A percentile compares a stretch with the other conserved stretches of the same genome.
These are phyloP conservation scores for Cunninghamia lanceolata DNA, from an alignment of 75 land plant genomes.

Conservation along the genomic window DNA sequence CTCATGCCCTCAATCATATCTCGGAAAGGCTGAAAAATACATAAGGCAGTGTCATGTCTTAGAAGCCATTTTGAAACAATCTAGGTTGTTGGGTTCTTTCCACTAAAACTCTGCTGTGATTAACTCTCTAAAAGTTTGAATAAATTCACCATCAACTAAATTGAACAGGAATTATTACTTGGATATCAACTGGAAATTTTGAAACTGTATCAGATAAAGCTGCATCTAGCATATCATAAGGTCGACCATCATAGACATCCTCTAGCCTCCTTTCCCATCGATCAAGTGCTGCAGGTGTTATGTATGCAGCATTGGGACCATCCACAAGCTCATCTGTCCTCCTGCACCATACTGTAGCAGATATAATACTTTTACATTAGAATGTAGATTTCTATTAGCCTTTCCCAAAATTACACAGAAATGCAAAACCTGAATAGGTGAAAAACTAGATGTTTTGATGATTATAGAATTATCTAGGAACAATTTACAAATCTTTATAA, in stretches of 20 bases:
- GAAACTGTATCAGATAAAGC: slow-evolving; percentile 75
- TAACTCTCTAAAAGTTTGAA: neutral
- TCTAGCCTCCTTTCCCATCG: slow-evolving; percentile 79
- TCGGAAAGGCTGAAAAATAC: slow-evolving; percentile 64
- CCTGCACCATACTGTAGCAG: slow-evolving; percentile 83
- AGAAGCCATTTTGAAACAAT: neutral
- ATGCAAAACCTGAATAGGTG: neutral
- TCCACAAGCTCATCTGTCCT: slow-evolving; percentile 96
- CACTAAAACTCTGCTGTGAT: neutral
- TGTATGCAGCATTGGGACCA: slow-evolving; percentile 87
- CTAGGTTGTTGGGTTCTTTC: neutral
- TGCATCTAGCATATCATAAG: slow-evolving; percentile 90
- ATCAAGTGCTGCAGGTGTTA: slow-evolving; percentile 82
- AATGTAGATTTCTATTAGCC: neutral
- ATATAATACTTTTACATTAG: neutral
- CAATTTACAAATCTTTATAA: neutral
- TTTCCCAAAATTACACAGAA: neutral
- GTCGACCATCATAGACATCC: slow-evolving; percentile 64
- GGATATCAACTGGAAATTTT: slow-evolving; percentile 81
- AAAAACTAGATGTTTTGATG: neutral
- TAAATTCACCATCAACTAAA: neutral
- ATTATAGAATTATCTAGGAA: neutral
- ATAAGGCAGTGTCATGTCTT: slow-evolving; percentile 1
- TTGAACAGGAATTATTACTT: slow-evolving; percentile 22
- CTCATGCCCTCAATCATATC: slow-evolving; percentile 96